Evolutionary conservation across 2,329 filamentous ascomycete genomes (phyloP).

Genomic region (Ceratocystis alfenasii): DNA sequence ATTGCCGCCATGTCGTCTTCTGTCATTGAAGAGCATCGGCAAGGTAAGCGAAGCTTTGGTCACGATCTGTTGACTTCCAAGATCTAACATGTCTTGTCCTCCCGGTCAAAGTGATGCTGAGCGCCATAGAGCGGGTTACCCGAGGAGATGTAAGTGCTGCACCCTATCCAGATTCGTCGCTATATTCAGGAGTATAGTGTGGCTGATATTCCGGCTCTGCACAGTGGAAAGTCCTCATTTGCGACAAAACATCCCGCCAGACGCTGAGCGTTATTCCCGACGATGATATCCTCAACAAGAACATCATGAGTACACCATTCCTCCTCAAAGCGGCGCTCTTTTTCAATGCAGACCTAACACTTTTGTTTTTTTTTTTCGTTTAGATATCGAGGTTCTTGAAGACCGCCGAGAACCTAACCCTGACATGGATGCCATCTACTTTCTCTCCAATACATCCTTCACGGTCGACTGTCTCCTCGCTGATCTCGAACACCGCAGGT

Average conservation of each 20-base stretch:
- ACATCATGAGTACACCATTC: slow-evolving; percentile 68
- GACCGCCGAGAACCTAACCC: slow-evolving; percentile 69
- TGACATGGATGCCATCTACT: slow-evolving; percentile 89
- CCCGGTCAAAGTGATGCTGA: slow-evolving; percentile 46
- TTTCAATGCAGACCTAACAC: slow-evolving; percentile 19
- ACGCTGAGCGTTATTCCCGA: slow-evolving; percentile 84
- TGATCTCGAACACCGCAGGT: slow-evolving; percentile 76
- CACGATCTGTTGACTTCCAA: background rate
- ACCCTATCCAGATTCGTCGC: background rate
- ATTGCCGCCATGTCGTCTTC: slow-evolving; percentile 61
- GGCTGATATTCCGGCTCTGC: background rate
- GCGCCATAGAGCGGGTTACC: slow-evolving; percentile 64
- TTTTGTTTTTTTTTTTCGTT: slow-evolving; percentile 15
- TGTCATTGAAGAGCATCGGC: slow-evolving; percentile 69
- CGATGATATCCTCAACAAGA: slow-evolving; percentile 93
- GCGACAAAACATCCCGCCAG: slow-evolving; percentile 73
- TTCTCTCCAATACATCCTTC: slow-evolving; percentile 73
- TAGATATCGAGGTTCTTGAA: slow-evolving; percentile 92
- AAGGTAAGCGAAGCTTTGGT: slow-evolving; percentile 28
- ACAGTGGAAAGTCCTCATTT: slow-evolving; percentile 92
- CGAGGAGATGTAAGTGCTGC: slow-evolving; percentile 57
- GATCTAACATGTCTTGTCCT: slow-evolving; percentile 28
- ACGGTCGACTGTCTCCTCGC: slow-evolving; percentile 90
- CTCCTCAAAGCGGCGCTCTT: background rate
- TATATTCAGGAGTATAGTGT: background rate